Percentiles rank a stretch among this genome's conserved stretches.
Evolutionary conservation across 164 flowering plant genomes (phyloP).

Genomic region (Aristolochia californica): DNA sequence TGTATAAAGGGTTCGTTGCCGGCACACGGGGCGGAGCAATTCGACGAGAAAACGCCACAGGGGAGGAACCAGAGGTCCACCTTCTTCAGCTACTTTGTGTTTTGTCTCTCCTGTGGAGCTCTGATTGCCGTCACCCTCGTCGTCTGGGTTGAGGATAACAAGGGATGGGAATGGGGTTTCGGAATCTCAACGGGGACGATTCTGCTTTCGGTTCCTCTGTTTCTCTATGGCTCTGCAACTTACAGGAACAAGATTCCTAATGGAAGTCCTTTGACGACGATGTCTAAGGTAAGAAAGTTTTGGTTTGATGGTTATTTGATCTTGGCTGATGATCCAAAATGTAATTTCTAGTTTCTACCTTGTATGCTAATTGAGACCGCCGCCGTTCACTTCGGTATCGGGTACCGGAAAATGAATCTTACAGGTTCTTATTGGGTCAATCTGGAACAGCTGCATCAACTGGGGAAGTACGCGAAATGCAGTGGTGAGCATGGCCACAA

Average conservation of each 20-base stretch:
- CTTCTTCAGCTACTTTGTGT: slow-evolving; percentile 74
- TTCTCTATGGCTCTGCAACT: slow-evolving; percentile 50
- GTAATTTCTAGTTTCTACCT: neutral
- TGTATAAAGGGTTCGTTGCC: slow-evolving; percentile 89
- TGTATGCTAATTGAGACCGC: neutral
- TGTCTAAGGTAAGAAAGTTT: slow-evolving; percentile 45
- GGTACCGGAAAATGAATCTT: slow-evolving; percentile 2
- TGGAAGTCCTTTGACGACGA: slow-evolving; percentile 81
- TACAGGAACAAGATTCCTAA: slow-evolving; percentile 62
- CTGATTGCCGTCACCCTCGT: slow-evolving; percentile 74
- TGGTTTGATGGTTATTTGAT: neutral
- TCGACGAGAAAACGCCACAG: slow-evolving; percentile 40
- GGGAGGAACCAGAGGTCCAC: slow-evolving; percentile 71
- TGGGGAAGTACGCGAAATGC: slow-evolving; percentile 30
- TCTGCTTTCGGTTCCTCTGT: slow-evolving; percentile 53
- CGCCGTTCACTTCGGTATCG: neutral
- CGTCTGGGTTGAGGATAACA: slow-evolving; percentile 87
- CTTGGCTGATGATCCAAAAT: neutral
- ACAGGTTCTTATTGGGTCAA: slow-evolving; percentile 54
- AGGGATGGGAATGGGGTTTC: slow-evolving; percentile 89
- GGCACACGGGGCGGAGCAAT: slow-evolving; percentile 84
- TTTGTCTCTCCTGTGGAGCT: slow-evolving; percentile 71
- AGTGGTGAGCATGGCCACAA: slow-evolving; percentile 27
- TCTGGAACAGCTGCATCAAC: slow-evolving; percentile 15
- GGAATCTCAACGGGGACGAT: slow-evolving; percentile 56